Base-by-base conservation (phyloP, 78 protist species). In the Capsaspora owczarzaki region DNA sequence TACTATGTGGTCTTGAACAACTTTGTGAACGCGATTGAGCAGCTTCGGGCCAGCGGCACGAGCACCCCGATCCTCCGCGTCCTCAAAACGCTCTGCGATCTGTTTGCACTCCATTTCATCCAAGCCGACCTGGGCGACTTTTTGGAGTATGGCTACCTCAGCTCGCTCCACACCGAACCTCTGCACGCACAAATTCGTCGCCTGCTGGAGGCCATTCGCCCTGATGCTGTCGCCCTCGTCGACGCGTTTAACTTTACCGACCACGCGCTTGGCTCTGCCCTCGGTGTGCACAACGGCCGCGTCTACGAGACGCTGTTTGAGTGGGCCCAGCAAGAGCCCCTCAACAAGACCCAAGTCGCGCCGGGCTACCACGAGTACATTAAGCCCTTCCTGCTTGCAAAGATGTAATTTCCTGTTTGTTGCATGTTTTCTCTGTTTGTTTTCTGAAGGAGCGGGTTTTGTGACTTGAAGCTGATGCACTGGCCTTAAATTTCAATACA, bases 251-350 rank as follows among this genome's bases (percentile, higher is more conserved):
- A 63, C 10, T 89, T 80, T 16, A 78, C 56, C 74, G 79, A 75
- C 42, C 31, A 23, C 41, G 19, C 25, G 38, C 63, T 75, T 10
- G 49, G 49, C 79, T 22, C 38, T 35, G 86, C 86, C 19, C 38
- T 88, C 29, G 92, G 92, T 43, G 66, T 77, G 16, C 61, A 74
- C 61, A 74, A 84, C 75, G 92, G 92, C 61, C 77, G 88, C 23
- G 74, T 84, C n/a, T 88, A 88, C 82, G 81, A 69, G 61, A 78
- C 85, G 25, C 51, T 88, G 12, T 84, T 38, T 14, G 76, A 79
- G 6, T 79, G 68, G 81, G 82, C 86, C 19, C 61, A 72, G 27
- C 63, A 81, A 29, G 81, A 79, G 49, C 87, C 91, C 53, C 60
- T 87, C 61, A 87, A 87, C 70, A 22, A 6, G 41, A 56, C 66